These are phyloP conservation scores for Corynascus novoguineensis DNA, from an alignment of 495 filamentous ascomycete species.

Conservation along the genomic window DNA sequence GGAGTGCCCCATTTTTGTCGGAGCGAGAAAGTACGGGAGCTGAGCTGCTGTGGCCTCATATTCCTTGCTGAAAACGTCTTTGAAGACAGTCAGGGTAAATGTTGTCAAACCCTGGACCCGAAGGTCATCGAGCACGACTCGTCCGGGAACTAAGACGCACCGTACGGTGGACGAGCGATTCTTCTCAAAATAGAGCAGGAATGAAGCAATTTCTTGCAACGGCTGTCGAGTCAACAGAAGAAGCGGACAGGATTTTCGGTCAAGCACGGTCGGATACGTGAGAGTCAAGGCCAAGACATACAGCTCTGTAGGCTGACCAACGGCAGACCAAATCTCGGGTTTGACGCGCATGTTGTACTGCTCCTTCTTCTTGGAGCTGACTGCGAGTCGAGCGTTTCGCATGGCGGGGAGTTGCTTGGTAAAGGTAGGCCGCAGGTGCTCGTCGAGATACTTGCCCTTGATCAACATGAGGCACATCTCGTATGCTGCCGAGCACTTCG, in stretches of 20 bases:
- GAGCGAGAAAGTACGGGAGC: conserved; percentile 83
- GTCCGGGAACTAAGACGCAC: conserved; percentile 30
- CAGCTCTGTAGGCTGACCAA: conserved; percentile 50
- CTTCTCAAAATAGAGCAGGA: conserved; percentile 63
- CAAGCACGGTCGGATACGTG: conserved; percentile 51
- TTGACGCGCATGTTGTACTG: conserved; percentile 76
- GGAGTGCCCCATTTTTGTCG: conserved; percentile 38
- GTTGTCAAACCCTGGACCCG: conserved; percentile 48
- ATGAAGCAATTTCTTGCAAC: conserved; percentile 60
- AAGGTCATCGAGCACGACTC: conserved; percentile 40
- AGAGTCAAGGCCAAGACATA: conserved; percentile 64
- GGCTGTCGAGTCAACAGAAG: conserved; percentile 64
- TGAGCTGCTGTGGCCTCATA: conserved; percentile 58
- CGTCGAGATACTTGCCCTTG: conserved; percentile 62
- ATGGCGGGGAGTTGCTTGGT: conserved; percentile 71
- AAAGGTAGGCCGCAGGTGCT: conserved; percentile 65
- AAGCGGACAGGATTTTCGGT: conserved; percentile 56
- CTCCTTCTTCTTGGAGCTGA: conserved; percentile 67
- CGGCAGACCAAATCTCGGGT: conserved; percentile 63
- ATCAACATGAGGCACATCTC: conserved; percentile 71
- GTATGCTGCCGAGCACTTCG: conserved; percentile 90
- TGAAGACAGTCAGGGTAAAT: conserved; percentile 72
- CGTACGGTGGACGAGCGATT: conserved; percentile 54
- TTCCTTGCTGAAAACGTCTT: conserved; percentile 84
- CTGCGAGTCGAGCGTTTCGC: conserved; percentile 83